Evolutionary conservation across 2,329 filamentous ascomycete species (phyloP).

Genomic region (Cercospora nicotianae): DNA sequence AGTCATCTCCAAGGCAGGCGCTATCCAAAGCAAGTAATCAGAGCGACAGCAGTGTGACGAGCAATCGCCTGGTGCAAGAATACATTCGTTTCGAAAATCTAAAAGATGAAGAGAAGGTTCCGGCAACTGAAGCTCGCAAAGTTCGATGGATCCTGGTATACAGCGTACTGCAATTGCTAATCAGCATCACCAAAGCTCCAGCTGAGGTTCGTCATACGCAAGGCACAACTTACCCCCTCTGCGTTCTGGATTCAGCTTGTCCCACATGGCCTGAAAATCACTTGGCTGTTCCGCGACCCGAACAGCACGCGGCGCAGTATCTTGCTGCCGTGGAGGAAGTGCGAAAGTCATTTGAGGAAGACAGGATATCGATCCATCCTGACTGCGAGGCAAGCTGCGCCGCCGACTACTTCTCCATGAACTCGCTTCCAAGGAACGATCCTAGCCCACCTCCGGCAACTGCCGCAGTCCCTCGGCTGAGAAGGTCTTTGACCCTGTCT

Average conservation of each 20-base stretch:
- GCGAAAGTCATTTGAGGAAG: conserved; percentile 21
- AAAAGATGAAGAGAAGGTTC: conserved; percentile 60
- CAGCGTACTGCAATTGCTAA: conserved; percentile 69
- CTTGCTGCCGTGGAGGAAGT: conserved; percentile 18
- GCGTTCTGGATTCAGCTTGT: conserved; percentile 46
- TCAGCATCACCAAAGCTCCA: conserved; percentile 62
- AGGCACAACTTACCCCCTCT: conserved; percentile 60
- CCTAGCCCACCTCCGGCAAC: conserved; percentile 24
- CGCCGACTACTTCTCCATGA: conserved; percentile 37
- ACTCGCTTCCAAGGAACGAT: conserved; percentile 25
- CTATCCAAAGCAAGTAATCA: conserved; percentile 53
- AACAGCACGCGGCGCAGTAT: conserved; percentile 6
- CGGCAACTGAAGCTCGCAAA: conserved; percentile 68
- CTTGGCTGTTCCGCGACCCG: not conserved
- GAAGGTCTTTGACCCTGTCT: conserved; percentile 28
- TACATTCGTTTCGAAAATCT: conserved; percentile 69
- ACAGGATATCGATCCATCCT: conserved; percentile 43
- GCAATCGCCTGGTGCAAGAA: conserved; percentile 60
- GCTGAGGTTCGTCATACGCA: conserved; percentile 59
- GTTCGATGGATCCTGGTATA: conserved; percentile 78
- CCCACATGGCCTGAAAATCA: conserved; percentile 42
- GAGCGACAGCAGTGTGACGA: conserved; percentile 39
- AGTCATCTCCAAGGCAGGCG: conserved; percentile 52
- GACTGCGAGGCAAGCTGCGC: conserved; percentile 49
- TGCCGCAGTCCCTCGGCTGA: conserved; percentile 22